Conservation (phyloP, 176 grass and related monocot species). For the Oryza brachyantha region DNA sequence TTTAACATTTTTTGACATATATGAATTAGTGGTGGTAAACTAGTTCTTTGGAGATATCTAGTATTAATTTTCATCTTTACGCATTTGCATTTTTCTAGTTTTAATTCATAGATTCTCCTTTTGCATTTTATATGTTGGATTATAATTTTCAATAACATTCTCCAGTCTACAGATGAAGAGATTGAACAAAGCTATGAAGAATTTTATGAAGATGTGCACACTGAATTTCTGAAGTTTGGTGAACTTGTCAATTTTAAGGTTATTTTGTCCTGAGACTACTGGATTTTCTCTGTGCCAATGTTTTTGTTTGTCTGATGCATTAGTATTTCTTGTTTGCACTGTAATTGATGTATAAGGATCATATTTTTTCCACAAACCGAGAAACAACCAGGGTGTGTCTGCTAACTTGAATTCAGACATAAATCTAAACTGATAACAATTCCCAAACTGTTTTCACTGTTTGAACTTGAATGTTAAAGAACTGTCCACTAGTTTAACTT, state of each 20-base stretch:
- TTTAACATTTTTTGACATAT: conserved; percentile 22
- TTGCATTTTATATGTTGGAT: neutral
- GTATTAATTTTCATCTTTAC: neutral
- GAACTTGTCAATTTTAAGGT: conserved; percentile 99
- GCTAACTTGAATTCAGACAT: neutral
- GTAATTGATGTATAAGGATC: conserved; percentile 11
- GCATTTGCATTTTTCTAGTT: neutral
- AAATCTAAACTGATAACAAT: neutral
- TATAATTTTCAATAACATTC: conserved; percentile 40
- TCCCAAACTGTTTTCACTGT: neutral
- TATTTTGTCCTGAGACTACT: conserved; percentile 14
- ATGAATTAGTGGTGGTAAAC: neutral
- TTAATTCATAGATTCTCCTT: neutral
- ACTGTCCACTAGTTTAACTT: neutral
- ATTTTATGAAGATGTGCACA: conserved; percentile 99
- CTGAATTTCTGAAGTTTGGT: conserved; percentile 94
- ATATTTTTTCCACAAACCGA: neutral
- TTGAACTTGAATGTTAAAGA: too few species aligned
- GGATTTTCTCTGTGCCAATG: neutral
- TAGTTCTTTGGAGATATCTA: neutral
- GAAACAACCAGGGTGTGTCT: neutral
- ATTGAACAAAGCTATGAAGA: conserved; percentile 89
- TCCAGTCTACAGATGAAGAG: conserved; percentile 95
- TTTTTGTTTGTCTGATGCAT: neutral
- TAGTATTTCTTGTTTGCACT: neutral